Evolutionary conservation across 169 alveolate genomes (phyloP), one percentile per base, ranked within the genome.

Genomic region (Plasmodium gaboni): DNA sequence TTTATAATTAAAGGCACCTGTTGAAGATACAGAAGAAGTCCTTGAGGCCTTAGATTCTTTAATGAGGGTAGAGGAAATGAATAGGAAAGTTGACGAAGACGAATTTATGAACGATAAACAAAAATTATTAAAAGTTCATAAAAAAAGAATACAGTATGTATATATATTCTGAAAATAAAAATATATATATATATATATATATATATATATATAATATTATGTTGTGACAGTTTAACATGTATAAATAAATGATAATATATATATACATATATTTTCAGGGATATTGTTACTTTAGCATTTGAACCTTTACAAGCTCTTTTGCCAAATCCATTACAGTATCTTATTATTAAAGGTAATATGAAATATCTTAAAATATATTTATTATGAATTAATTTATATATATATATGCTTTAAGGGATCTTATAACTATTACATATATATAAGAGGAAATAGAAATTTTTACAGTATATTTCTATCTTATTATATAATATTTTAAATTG

Each of bases 241-340:
- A 48, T 32, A 55, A 55, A 51, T 60, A 28, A 8, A 70, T 70
- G 80, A 44, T 9, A 15, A 44, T 57, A 48, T 46, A 44, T 50
- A 46, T 57, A 46, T 28, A 38, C 6, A 12, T 48, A 46, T 15
- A 6, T 32, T 32, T 32, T 13, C 83, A 94, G 96, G 86, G 95
- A 94, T 87, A 94, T 94, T 60, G 95, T 94, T 24, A 50, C 94
- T 19, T 74, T 87, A 48, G 95, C 96, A 1, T 63, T 94, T 51
- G 96, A 94, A 63, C 96, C 96, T 2, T 88, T 94, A 13, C 96
- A 94, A 19, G 89, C 95, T 1, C 80, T 92, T 89, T 92, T 94
- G 8, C 89, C 89, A 12, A 57, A 55, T 46, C 74, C 70, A 12
- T 19, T 50, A 19, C 89, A 50, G 28, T 69, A 73, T 46, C 59